A percentile compares a stretch with the other conserved stretches of the same genome.
Evolutionary conservation across 1,284 basidiomycete genomes (phyloP).

Genomic region (Cryptococcus sp.): DNA sequence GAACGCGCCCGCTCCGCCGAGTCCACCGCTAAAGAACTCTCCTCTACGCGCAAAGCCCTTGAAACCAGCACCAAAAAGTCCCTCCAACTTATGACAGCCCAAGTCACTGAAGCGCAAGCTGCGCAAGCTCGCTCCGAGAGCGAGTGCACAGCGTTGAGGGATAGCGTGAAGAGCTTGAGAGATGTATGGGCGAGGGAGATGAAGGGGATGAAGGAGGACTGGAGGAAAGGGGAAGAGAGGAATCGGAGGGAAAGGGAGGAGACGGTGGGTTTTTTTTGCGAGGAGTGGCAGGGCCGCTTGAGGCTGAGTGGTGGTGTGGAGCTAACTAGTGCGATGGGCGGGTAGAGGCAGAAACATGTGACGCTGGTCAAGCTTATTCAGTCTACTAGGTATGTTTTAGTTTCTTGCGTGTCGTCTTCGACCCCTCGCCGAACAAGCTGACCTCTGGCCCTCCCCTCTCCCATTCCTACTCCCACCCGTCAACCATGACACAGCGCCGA

Average conservation of each 20-base stretch:
- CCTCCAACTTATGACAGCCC: conserved; percentile 33
- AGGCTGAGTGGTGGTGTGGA: background rate
- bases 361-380: conserved; percentile 34
- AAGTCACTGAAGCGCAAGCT: conserved; percentile 33
- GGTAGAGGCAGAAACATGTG: conserved; percentile 27
- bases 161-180: conserved; percentile 38
- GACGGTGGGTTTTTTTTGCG: conserved; percentile 21
- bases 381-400: conserved; percentile 32
- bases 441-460: too few relatives aligned
- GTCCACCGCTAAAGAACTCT: conserved; percentile 27
- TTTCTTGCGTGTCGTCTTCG: background rate
- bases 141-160: conserved; percentile 37
- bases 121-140: conserved; percentile 37
- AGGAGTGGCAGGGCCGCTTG: too few relatives aligned
- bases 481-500: conserved; percentile 37
- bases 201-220: conserved; percentile 33
- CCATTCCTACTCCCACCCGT: background rate
- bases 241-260: conserved; percentile 34
- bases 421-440: background rate
- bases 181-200: conserved; percentile 46
- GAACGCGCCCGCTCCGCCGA: conserved; percentile 46
- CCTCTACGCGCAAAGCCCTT: conserved; percentile 35
- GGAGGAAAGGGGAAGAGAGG: conserved; percentile 25
- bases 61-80: conserved; percentile 40
- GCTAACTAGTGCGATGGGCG: background rate